phyloP scores from a whole-genome alignment of 495 filamentous ascomycete genomes.

The Lasiosphaeris hirsuta region DNA sequence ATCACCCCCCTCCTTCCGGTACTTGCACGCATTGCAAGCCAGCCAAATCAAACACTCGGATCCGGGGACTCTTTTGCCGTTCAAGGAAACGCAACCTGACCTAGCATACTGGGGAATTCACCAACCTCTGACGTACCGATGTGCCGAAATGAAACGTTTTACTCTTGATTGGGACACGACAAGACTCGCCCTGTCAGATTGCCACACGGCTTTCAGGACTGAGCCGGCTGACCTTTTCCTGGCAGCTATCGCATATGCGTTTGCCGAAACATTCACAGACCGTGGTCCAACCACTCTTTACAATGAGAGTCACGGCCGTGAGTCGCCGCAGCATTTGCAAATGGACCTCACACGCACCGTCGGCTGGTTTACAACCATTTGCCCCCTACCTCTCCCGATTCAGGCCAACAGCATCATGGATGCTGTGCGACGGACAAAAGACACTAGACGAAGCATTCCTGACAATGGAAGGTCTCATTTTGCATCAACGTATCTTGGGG shows the following conservation, averaged over 20 bases:
- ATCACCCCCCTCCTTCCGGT: conserved; percentile 48
- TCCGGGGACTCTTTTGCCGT: conserved; percentile 10
- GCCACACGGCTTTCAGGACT: conserved; percentile 27
- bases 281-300: conserved; percentile 43
- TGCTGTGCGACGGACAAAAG: conserved; percentile 22
- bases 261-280: conserved; percentile 35
- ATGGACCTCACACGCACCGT: conserved; percentile 58
- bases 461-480: conserved; percentile 26
- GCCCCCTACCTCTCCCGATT: conserved; percentile 39
- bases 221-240: conserved; percentile 34
- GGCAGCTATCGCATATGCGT: conserved; percentile 30
- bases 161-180: conserved; percentile 25
- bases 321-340: conserved; percentile 42
- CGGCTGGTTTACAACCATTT: conserved; percentile 61
- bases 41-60: conserved; percentile 14
- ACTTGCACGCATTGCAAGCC: conserved; percentile 47
- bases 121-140: conserved; percentile 21
- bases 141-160: conserved; percentile 15
- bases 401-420: conserved; percentile 16
- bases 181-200: conserved; percentile 16
- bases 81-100: conserved; percentile 18
- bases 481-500: conserved; percentile 37
- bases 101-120: conserved; percentile 29
- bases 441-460: conserved; percentile 22
- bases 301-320: conserved; percentile 54